Evolutionary conservation across 306 rosid genomes (phyloP).

Genomic region (Prunus dulcis): DNA sequence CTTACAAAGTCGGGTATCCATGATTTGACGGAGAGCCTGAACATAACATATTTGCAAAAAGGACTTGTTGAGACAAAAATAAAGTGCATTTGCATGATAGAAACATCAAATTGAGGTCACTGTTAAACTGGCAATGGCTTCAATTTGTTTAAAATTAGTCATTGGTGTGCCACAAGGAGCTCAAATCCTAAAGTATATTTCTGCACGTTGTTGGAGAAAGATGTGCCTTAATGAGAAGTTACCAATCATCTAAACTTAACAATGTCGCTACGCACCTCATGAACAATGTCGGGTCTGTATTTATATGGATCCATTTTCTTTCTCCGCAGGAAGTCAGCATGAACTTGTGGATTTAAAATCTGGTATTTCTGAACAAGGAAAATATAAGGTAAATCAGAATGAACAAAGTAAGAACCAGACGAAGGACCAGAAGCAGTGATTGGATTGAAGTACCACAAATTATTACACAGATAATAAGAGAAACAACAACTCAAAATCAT

Average conservation of each 20-base stretch:
- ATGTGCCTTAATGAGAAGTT: not conserved
- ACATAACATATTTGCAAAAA: not conserved
- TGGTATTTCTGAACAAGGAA: not conserved
- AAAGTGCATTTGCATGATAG: not conserved
- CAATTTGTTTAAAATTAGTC: no score
- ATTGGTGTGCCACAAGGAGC: no score
- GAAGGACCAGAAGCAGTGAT: not conserved
- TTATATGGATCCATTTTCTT: constrained; percentile 16
- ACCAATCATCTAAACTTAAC: not conserved
- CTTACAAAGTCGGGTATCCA: constrained; percentile 11
- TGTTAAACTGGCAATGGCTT: no score
- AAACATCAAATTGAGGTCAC: not conserved
- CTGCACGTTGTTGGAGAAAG: not conserved
- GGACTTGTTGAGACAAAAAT: not conserved
- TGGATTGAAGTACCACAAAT: no score
- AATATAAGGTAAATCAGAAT: not conserved
- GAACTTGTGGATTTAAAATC: constrained; percentile 15
- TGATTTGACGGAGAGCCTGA: constrained; percentile 15
- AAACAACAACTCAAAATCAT: no score
- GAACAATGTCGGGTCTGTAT: constrained; percentile 25
- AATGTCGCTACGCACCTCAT: not conserved
- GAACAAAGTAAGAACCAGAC: not conserved
- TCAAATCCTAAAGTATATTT: no score
- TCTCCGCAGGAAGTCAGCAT: constrained; percentile 8
- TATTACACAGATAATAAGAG: no score